These are phyloP conservation scores for Auriculariales sp. DNA, from an alignment of 768 basidiomycete species.

Conservation along the genomic window DNA sequence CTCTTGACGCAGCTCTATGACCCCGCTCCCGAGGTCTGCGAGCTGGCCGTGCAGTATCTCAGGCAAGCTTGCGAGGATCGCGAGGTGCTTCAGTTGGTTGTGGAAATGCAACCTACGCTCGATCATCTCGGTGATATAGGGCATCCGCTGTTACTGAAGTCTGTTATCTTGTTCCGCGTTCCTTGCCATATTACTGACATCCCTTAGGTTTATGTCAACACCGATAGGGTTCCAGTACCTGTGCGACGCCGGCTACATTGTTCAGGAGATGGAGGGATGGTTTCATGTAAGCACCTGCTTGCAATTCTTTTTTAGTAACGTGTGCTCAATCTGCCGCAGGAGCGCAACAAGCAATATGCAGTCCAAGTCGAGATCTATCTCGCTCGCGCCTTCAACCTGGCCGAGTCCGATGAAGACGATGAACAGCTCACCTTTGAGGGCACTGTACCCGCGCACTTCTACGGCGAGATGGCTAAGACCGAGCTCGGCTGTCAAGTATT, in stretches of 20 bases:
- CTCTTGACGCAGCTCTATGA: slow-evolving; percentile 95
- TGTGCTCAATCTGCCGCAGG: slow-evolving; percentile 43
- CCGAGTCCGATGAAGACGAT: slow-evolving; percentile 43
- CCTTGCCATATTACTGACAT: not conserved
- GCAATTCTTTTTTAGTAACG: slow-evolving; percentile 33
- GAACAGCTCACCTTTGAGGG: slow-evolving; percentile 58
- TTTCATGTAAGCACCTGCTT: slow-evolving; percentile 67
- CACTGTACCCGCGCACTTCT: slow-evolving; percentile 88
- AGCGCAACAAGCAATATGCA: slow-evolving; percentile 85
- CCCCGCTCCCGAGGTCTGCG: slow-evolving; percentile 76
- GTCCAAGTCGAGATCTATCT: slow-evolving; percentile 86
- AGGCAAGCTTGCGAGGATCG: slow-evolving; percentile 81
- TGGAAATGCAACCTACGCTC: slow-evolving; percentile 87
- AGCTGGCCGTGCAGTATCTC: slow-evolving; percentile 80
- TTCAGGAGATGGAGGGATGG: slow-evolving; percentile 92
- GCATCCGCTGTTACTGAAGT: slow-evolving; percentile 79
- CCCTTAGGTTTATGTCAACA: slow-evolving; percentile 78
- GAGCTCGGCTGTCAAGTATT: slow-evolving; percentile 86
- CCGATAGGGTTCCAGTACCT: slow-evolving; percentile 86
- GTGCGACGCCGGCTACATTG: slow-evolving; percentile 83
- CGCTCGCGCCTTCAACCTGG: slow-evolving; percentile 56
- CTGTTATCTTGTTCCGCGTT: slow-evolving; percentile 13
- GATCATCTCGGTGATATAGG: slow-evolving; percentile 93
- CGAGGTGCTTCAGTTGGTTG: slow-evolving; percentile 75
- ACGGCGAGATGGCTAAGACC: slow-evolving; percentile 96